Percentiles rank a stretch among this genome's conserved stretches.
Conservation (phyloP, 1,284 basidiomycete species). For the Heterobasidion annosum region DNA sequence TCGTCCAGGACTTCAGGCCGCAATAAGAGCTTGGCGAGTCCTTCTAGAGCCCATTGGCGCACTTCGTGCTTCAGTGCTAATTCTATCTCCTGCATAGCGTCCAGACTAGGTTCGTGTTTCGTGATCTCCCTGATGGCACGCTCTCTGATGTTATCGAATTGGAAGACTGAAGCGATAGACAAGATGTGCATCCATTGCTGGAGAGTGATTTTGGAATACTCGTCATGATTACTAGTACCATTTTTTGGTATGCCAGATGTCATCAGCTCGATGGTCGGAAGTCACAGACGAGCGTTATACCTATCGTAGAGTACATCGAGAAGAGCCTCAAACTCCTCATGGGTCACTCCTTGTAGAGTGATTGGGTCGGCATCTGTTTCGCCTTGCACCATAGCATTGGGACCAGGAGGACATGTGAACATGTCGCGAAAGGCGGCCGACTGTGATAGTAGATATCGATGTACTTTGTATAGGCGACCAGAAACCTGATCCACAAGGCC, state of each 20-base stretch:
- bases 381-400: neutral
- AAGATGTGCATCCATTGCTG: constrained; percentile 8
- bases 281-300: neutral
- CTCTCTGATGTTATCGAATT: neutral
- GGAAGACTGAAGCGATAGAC: neutral
- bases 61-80: neutral
- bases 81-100: neutral
- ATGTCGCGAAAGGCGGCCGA: constrained; percentile 22
- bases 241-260: neutral
- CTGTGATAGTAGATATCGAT: constrained; percentile 22
- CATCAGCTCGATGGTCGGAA: neutral
- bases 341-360: neutral
- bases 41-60: neutral
- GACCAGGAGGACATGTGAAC: constrained; percentile 14
- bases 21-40: neutral
- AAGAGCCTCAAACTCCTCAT: constrained; percentile 1
- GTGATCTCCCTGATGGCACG: constrained; percentile 1
- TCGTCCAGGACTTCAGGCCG: neutral
- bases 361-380: constrained; percentile 1
- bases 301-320: neutral
- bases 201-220: constrained; percentile 5
- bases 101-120: neutral
- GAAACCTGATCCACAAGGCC: constrained; percentile 15
- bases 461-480: constrained; percentile 19
- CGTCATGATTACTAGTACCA: neutral